These are phyloP conservation scores for Isabelozyma heimii DNA, from an alignment of 805 yeast species.

Conservation along the genomic window DNA sequence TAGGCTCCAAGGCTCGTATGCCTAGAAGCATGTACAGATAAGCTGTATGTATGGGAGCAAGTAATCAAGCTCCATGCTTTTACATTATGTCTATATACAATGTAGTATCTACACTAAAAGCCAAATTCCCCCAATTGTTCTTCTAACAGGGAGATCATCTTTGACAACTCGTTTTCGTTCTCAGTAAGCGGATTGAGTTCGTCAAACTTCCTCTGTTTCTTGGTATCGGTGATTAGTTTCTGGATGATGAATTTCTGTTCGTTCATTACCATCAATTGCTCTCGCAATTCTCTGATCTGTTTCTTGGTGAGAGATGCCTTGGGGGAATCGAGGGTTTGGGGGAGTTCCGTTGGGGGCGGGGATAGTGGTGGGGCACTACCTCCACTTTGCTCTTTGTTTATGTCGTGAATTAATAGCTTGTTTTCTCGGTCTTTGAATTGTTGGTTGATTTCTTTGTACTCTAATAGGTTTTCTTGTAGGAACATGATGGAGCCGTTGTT, in stretches of 20 bases:
- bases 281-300: slow-evolving; percentile 59
- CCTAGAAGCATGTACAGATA: background rate
- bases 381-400: background rate
- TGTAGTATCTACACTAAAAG: slow-evolving; percentile 12
- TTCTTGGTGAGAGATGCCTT: slow-evolving; percentile 40
- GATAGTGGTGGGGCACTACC: background rate
- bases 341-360: background rate
- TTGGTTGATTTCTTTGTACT: slow-evolving; percentile 59
- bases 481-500: slow-evolving; percentile 55
- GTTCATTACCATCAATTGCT: slow-evolving; percentile 78
- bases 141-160: slow-evolving; percentile 47
- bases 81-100: no score
- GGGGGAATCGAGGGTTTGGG: background rate
- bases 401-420: slow-evolving; percentile 11
- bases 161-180: slow-evolving; percentile 56
- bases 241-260: slow-evolving; percentile 79
- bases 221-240: slow-evolving; percentile 59
- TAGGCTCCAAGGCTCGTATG: no score
- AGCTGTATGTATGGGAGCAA: no score
- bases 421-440: slow-evolving; percentile 32
- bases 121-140: slow-evolving; percentile 53
- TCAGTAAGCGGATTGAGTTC: slow-evolving; percentile 61
- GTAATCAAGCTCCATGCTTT: no score
- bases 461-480: slow-evolving; percentile 65
- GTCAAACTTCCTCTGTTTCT: slow-evolving; percentile 70